Conservation (phyloP, 2,329 filamentous ascomycete species). For the Gaeumannomyces sp. region DNA sequence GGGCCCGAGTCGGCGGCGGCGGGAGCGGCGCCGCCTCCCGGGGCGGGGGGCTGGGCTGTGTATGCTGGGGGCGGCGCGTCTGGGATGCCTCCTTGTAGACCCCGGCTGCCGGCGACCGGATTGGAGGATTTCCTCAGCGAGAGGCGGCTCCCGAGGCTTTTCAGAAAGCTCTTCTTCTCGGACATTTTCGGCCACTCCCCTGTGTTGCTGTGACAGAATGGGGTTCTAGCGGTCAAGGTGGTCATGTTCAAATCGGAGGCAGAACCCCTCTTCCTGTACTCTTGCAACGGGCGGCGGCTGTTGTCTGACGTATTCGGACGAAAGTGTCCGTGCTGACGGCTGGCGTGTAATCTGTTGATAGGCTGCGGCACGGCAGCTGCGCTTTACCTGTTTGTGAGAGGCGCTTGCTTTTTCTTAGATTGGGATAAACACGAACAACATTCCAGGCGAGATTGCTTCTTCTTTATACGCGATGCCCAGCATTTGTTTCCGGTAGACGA, state of each 20-base stretch:
- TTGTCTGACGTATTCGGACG: no score
- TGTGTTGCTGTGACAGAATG: background rate
- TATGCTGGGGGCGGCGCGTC: conserved; percentile 5
- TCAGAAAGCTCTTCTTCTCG: background rate
- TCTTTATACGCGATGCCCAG: background rate
- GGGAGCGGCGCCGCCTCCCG: conserved; percentile 19
- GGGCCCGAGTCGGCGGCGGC: conserved; percentile 13
- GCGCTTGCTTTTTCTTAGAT: no score
- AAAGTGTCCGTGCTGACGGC: no score
- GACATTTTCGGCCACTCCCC: background rate
- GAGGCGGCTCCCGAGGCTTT: background rate
- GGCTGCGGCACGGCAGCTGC: no score
- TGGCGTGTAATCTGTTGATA: no score
- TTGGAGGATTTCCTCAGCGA: background rate
- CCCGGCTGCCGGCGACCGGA: no score
- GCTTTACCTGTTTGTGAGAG: no score
- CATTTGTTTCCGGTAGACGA: no score
- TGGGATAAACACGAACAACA: background rate
- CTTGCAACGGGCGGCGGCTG: no score
- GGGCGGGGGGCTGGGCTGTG: conserved; percentile 17
- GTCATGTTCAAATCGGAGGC: background rate
- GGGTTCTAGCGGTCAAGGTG: background rate
- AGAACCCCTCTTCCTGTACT: no score
- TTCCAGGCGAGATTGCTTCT: background rate
- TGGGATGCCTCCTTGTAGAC: background rate